A percentile compares a stretch with the other conserved stretches of the same genome.
Evolutionary conservation across 1,284 basidiomycete species (phyloP).

Genomic region (Cerioporus squamosus): DNA sequence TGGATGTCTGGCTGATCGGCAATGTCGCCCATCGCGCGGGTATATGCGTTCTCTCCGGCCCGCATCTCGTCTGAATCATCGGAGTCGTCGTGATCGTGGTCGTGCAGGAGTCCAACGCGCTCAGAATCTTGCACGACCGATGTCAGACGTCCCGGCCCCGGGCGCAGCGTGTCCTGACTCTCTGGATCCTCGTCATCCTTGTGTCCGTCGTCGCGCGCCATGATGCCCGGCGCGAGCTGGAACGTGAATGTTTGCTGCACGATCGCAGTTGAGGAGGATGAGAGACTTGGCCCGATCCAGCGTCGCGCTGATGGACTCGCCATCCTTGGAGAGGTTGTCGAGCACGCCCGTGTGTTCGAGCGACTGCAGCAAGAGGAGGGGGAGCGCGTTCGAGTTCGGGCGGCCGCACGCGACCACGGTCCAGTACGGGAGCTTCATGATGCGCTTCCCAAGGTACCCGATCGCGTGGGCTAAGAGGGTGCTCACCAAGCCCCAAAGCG

Average conservation of each 20-base stretch:
- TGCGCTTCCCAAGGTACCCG: conserved; percentile 32
- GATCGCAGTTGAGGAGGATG: conserved; percentile 37
- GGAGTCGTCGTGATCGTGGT: conserved; percentile 20
- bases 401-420: conserved; percentile 37
- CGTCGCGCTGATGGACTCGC: conserved; percentile 21
- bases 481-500: conserved; percentile 36
- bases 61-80: conserved; percentile 6
- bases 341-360: conserved; percentile 34
- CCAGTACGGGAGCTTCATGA: conserved; percentile 33
- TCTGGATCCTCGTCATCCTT: conserved; percentile 10
- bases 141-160: conserved; percentile 23
- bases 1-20: conserved; percentile 30
- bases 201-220: conserved; percentile 27
- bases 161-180: conserved; percentile 19
- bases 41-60: conserved; percentile 2
- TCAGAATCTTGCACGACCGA: conserved; percentile 34
- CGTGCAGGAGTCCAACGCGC: conserved; percentile 33
- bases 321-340: conserved; percentile 22
- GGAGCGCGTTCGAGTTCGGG: conserved; percentile 38
- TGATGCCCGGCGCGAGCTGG: conserved; percentile 32
- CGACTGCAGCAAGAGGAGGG: conserved; percentile 35
- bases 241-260: conserved; percentile 38
- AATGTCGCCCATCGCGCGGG: conserved; percentile 28
- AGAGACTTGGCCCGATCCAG: conserved; percentile 35
- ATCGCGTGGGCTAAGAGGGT: conserved; percentile 32